Evolutionary conservation across 176 grass and related monocot species (phyloP), one percentile per base, ranked within the genome.

Genomic region (Neostapfia colusana): DNA sequence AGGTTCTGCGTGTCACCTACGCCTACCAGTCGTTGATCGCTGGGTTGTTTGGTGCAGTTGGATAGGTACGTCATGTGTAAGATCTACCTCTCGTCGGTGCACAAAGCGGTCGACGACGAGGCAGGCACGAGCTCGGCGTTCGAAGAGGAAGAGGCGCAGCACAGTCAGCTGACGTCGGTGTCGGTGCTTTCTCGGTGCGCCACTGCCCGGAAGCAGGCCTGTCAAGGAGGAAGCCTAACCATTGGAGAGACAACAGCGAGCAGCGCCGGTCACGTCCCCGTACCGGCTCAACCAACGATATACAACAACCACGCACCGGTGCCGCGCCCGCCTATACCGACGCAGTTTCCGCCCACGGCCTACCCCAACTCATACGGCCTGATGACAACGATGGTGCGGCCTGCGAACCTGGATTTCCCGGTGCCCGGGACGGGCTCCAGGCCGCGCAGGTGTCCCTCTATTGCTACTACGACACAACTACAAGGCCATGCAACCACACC

Each of bases 41-140:
- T 77, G 18, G 25, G 2, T 12, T 24, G 21, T 16, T 55, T 58
- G 26, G 6, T 77, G 73, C 85, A 83, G 80, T 0, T 88, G 75
- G 80, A 88, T 0, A 20, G 74, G 25, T 79, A 4, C 53, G 80
- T 88, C 35, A 15, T 83, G 69, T 83, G 36, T 55, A 88, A 18
- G 73, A 83, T 88, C 60, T 83, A 88, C 53, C 0, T 67, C 51
- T 68, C 60, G 23, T 68, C 49, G 28, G 71, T 37, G 67, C 12
- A 60, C 18, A 74, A 53, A 6, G 39, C 17, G 16, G 40, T 12
- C 5, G 38, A 13, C 15, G 67, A 60, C 5, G 60, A 67, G 31
- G 34, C 34, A 34, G 56, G 74, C 43, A 13, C 50, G 58, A 49
- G 57, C 85, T 28, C 57, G 54, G 40, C 10, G 25, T 15, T 0